Evolutionary conservation across 495 filamentous ascomycete species (phyloP).

Genomic region (Jackrogersella minutella): DNA sequence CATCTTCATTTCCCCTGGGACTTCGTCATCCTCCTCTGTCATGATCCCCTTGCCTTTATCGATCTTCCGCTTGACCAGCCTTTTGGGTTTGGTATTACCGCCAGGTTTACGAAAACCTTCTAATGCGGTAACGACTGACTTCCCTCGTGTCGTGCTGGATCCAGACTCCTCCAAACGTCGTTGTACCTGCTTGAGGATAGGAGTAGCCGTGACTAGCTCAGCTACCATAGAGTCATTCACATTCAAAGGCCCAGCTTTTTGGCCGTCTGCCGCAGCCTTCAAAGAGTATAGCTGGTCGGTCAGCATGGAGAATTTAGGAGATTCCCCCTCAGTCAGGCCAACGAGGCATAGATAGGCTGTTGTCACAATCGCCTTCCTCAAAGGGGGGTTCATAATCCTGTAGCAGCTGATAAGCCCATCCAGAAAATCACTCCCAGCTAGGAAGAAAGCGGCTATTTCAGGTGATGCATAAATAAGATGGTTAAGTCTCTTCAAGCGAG

Average conservation of each 20-base stretch:
- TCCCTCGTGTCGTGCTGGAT: constrained; percentile 57
- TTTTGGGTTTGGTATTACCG: constrained; percentile 63
- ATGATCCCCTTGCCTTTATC: constrained; percentile 76
- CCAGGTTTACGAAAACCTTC: constrained; percentile 62
- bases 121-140: constrained; percentile 65
- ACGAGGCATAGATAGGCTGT: constrained; percentile 75
- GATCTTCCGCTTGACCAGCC: constrained; percentile 49
- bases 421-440: constrained; percentile 85
- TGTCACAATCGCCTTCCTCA: constrained; percentile 69
- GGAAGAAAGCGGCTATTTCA: constrained; percentile 65
- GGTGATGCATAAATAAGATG: constrained; percentile 63
- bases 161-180: constrained; percentile 53
- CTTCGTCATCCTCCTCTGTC: constrained; percentile 55
- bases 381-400: constrained; percentile 62
- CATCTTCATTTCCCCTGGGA: constrained; percentile 68
- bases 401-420: constrained; percentile 76
- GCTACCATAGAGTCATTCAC: constrained; percentile 64
- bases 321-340: constrained; percentile 69
- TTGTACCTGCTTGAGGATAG: constrained; percentile 58
- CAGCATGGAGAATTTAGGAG: constrained; percentile 73
- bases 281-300: constrained; percentile 84
- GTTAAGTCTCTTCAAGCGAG: constrained; percentile 55
- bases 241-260: constrained; percentile 59
- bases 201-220: constrained; percentile 70
- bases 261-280: constrained; percentile 68